phyloP scores from a whole-genome alignment of 345 rosid species.

The Hevea brasiliensis region DNA sequence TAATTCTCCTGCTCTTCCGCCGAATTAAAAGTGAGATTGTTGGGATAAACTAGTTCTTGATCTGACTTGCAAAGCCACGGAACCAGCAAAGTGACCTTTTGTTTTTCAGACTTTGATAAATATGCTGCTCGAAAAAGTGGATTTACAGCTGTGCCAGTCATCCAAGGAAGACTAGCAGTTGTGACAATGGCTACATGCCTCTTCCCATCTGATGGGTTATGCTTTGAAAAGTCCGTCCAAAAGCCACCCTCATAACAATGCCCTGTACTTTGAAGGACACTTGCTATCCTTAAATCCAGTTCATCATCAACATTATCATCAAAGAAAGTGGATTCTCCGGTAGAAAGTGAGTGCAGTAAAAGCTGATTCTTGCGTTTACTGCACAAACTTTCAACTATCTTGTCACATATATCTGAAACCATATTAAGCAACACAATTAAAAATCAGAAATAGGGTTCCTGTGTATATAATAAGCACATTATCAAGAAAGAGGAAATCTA shows the following conservation, averaged over 20 bases:
- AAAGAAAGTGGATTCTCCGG: conserved; percentile 54
- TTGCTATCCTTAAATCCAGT: conserved; percentile 79
- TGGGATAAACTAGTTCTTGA: conserved; percentile 94
- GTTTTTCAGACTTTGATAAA: conserved; percentile 75
- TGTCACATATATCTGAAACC: conserved; percentile 74
- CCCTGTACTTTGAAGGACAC: conserved; percentile 95
- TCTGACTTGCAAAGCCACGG: conserved; percentile 98
- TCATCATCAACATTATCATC: conserved; percentile 68
- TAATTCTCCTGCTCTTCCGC: conserved; percentile 95
- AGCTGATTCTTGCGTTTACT: conserved; percentile 77
- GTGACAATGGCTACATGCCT: conserved; percentile 95
- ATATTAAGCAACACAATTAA: conserved; percentile 8
- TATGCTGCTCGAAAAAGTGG: conserved; percentile 94
- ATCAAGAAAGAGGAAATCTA: conserved; percentile 2
- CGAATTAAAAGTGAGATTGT: conserved; percentile 75
- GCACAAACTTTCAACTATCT: conserved; percentile 79
- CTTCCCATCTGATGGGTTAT: conserved; percentile 50
- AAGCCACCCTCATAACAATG: conserved; percentile 88
- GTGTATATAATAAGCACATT: not conserved
- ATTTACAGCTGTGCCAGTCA: conserved; percentile 99
- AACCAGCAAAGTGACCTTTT: conserved; percentile 88
- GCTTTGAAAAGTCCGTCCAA: conserved; percentile 67
- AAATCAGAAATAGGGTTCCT: not conserved
- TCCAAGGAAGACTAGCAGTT: conserved; percentile 99
- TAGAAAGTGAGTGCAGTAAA: conserved; percentile 49